Percentiles rank a stretch among this genome's conserved stretches.
phyloP scores from a whole-genome alignment of 1,284 basidiomycete species.

The Leccinum subrobustum region DNA sequence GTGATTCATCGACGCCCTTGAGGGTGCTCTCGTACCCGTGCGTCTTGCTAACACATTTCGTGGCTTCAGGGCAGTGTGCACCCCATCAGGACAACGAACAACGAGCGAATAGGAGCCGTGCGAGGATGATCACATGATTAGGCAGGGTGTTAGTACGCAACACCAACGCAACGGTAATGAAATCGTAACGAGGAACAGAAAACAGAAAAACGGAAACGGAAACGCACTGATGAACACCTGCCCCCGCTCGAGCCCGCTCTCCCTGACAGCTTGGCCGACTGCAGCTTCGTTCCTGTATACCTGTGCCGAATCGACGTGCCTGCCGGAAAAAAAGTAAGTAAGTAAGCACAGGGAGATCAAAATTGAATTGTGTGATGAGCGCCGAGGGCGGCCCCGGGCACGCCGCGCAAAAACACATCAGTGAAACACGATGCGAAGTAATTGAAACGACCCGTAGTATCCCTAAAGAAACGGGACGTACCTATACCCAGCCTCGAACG shows the following conservation, averaged over 20 bases:
- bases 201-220: not conserved
- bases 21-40: conserved; percentile 61
- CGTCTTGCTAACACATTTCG: conserved; percentile 55
- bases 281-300: conserved; percentile 72
- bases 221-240: conserved; percentile 70
- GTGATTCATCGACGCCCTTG: conserved; percentile 55
- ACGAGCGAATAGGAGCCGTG: not conserved
- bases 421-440: not conserved
- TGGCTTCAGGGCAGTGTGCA: conserved; percentile 40
- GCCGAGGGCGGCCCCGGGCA: not conserved
- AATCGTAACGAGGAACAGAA: not conserved
- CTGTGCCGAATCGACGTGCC: conserved; percentile 73
- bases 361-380: not conserved
- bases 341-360: not conserved
- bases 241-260: conserved; percentile 50
- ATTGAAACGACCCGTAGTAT: not conserved
- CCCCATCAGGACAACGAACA: not conserved
- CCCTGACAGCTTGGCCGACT: conserved; percentile 57
- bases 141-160: not conserved
- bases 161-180: not conserved
- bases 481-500: conserved; percentile 77
- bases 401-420: not conserved
- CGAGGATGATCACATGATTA: not conserved
- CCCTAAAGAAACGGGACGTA: conserved; percentile 21
- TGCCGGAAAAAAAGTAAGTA: conserved; percentile 20